Percentiles rank a stretch among this genome's conserved stretches.
phyloP scores from a whole-genome alignment of 371 early-diverging fungal species.

The Mortierella sp. region DNA sequence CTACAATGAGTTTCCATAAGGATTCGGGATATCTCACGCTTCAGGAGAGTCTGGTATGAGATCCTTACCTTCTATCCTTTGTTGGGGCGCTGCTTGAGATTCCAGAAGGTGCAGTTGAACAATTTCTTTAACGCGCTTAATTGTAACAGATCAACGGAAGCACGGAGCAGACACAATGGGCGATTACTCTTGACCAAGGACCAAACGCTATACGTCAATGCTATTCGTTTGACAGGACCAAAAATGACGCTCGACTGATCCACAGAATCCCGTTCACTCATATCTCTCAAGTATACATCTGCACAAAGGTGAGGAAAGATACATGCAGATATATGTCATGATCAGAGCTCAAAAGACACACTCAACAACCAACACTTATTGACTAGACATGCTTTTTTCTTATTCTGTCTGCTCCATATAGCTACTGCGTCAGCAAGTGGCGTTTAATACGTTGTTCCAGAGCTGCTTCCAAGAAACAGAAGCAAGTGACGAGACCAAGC shows the following conservation, averaged over 20 bases:
- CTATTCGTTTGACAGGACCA: slow-evolving; percentile 47
- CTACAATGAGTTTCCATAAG: slow-evolving; percentile 42
- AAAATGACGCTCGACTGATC: slow-evolving; percentile 53
- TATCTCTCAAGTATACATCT: slow-evolving; percentile 62
- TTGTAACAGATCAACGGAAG: slow-evolving; percentile 16
- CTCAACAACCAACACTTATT: no score
- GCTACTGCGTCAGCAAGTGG: slow-evolving; percentile 62
- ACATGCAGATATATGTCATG: no score
- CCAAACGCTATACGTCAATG: slow-evolving; percentile 28
- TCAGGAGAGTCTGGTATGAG: slow-evolving; percentile 40
- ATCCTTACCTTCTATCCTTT: not conserved
- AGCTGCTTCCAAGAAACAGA: slow-evolving; percentile 59
- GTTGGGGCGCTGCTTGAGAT: not conserved
- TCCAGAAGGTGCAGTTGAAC: no score
- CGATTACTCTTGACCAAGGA: slow-evolving; percentile 28
- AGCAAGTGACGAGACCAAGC: slow-evolving; percentile 9
- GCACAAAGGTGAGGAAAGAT: slow-evolving; percentile 55
- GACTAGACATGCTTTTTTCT: not conserved
- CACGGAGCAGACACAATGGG: slow-evolving; percentile 43
- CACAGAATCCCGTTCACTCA: slow-evolving; percentile 66
- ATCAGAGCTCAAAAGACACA: no score
- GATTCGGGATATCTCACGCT: slow-evolving; percentile 47
- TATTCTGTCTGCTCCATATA: not conserved
- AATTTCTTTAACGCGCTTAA: no score
- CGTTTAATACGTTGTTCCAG: slow-evolving; percentile 65